phyloP scores from a whole-genome alignment of 2,329 filamentous ascomycete species.

The Fusarium odoratissimum region DNA sequence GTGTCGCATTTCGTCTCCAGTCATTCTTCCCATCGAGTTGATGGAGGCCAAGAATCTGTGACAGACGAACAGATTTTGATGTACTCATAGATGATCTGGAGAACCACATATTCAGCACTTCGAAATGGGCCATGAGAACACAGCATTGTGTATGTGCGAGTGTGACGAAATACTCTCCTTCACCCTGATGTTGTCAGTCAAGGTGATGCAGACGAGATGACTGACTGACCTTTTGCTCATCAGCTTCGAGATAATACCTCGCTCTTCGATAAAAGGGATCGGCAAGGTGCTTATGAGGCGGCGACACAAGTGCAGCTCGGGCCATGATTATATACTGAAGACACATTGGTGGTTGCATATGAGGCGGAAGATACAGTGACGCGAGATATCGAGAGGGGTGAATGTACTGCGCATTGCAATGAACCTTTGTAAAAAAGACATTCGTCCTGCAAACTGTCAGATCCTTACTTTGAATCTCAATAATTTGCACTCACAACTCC shows the following conservation, averaged over 20 bases:
- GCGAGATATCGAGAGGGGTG: conserved; percentile 41
- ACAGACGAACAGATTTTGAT: conserved; percentile 74
- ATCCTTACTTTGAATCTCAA: fast-evolving
- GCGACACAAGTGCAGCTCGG: conserved; percentile 22
- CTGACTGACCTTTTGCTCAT: conserved; percentile 42
- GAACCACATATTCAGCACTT: conserved; percentile 85
- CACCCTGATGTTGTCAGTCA: conserved; percentile 34
- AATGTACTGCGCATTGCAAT: conserved; percentile 27
- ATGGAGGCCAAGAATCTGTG: conserved; percentile 84
- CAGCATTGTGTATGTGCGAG: conserved; percentile 81
- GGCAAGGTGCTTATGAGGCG: conserved; percentile 22
- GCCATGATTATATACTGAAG: conserved; percentile 43
- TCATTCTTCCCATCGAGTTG: conserved; percentile 72
- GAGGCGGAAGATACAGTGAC: conserved; percentile 39
- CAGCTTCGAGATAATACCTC: conserved; percentile 39
- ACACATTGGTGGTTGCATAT: conserved; percentile 45
- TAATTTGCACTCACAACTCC: conserved; percentile 37
- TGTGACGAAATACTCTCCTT: conserved; percentile 54
- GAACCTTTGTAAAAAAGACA: conserved; percentile 31
- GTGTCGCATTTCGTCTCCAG: conserved; percentile 72
- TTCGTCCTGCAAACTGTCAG: conserved; percentile 29
- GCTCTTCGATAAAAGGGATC: conserved; percentile 39
- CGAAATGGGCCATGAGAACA: conserved; percentile 76
- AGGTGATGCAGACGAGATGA: too few species aligned
- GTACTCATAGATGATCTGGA: conserved; percentile 84